Conservation (phyloP, 495 filamentous ascomycete genomes). For the Tuber aestivum region DNA sequence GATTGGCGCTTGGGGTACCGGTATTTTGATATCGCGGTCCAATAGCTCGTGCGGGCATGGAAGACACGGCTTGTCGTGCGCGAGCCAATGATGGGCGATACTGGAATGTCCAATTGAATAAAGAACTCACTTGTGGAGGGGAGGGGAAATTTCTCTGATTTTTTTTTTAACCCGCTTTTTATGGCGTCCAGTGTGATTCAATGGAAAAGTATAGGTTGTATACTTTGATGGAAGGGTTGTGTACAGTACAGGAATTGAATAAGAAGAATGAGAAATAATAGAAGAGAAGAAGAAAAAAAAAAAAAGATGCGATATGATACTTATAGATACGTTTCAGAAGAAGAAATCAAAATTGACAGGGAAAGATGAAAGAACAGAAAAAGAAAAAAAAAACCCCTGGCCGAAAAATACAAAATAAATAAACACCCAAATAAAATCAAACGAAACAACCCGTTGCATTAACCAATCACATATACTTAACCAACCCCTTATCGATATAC, state of each 20-base stretch:
- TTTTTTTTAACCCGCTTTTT: background rate
- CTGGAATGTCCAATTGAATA: background rate
- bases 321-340: background rate
- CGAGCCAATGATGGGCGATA: background rate
- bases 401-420: constrained; percentile 14
- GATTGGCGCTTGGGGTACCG: background rate
- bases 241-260: background rate
- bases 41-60: background rate
- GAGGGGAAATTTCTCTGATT: background rate
- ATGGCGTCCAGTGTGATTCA: background rate
- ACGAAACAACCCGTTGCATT: background rate
- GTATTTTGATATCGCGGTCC: background rate
- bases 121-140: background rate
- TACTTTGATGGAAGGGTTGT: background rate
- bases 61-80: background rate
- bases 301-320: background rate
- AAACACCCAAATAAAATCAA: constrained; percentile 6
- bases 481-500: constrained; percentile 11
- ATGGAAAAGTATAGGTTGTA: background rate
- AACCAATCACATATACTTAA: constrained; percentile 16
- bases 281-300: background rate
- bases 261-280: background rate
- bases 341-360: constrained; percentile 9
- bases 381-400: constrained; percentile 19
- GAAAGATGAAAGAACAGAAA: constrained; percentile 21